A percentile compares a stretch with the other conserved stretches of the same genome.
These are phyloP conservation scores for Lycium ferocissimum DNA, from an alignment of 257 asterid species.

Conservation along the genomic window DNA sequence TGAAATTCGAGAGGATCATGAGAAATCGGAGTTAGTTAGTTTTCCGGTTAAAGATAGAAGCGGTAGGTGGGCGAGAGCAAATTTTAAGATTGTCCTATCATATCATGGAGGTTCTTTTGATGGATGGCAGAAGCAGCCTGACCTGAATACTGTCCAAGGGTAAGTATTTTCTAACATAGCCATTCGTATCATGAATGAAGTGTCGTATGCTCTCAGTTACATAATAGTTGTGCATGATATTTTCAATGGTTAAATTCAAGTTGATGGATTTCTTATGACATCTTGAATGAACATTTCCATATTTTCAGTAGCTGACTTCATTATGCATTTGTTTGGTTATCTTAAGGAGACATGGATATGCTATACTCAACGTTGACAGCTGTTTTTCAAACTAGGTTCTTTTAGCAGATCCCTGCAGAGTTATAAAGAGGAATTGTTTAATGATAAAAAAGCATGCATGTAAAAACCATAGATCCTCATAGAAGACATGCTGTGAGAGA, in stretches of 20 bases:
- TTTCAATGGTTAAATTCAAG: neutral
- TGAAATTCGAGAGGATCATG: constrained; percentile 52
- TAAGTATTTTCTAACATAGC: constrained; percentile 37
- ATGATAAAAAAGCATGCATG: neutral
- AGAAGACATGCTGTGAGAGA: constrained; percentile 24
- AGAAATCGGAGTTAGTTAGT: constrained; percentile 46
- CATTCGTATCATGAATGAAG: constrained; percentile 9
- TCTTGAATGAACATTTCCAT: constrained; percentile 2
- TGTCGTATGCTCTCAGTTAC: neutral
- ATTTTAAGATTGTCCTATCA: constrained; percentile 77
- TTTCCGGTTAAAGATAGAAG: constrained; percentile 51
- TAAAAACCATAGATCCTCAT: neutral
- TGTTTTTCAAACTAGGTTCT: neutral
- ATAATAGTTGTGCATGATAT: constrained; percentile 17
- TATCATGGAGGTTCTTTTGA: constrained; percentile 91
- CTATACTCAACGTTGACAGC: neutral
- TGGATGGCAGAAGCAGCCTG: constrained; percentile 99
- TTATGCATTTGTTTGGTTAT: constrained; percentile 14
- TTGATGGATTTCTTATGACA: constrained; percentile 10
- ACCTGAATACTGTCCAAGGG: constrained; percentile 89
- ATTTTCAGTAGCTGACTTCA: neutral
- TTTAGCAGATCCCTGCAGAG: constrained; percentile 9
- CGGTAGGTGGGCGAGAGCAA: constrained; percentile 88
- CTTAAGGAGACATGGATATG: constrained; percentile 6
- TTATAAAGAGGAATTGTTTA: constrained; percentile 4